A percentile compares a stretch with the other conserved stretches of the same genome.
These are phyloP conservation scores for Gautieria morchelliformis DNA, from an alignment of 768 basidiomycete genomes.

Conservation along the genomic window DNA sequence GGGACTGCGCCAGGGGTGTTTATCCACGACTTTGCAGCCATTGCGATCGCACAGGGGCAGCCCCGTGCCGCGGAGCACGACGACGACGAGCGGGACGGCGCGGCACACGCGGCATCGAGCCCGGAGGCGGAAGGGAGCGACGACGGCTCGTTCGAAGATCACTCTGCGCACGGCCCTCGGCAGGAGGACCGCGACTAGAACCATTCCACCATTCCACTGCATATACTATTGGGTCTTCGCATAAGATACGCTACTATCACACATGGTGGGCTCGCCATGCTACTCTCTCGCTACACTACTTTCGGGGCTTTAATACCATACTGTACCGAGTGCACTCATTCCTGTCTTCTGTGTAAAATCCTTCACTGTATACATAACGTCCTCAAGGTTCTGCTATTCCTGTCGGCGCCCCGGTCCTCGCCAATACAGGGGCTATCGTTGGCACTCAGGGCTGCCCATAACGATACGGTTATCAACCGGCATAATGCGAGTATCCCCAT, in stretches of 20 bases:
- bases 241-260: not conserved
- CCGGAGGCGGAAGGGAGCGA: not conserved
- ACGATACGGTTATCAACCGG: no score
- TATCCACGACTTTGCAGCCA: no score
- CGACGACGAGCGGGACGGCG: not conserved
- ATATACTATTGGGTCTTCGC: no score
- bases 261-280: not conserved
- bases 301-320: not conserved
- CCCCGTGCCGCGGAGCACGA: not conserved
- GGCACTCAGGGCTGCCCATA: no score
- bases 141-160: not conserved
- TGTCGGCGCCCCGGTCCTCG: no score
- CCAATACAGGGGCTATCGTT: no score
- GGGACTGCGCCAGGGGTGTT: not conserved
- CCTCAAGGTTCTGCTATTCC: no score
- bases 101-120: not conserved
- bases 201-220: not conserved
- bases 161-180: not conserved
- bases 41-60: no score
- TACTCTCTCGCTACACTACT: not conserved
- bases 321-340: not conserved
- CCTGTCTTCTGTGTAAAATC: not conserved
- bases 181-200: not conserved
- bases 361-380: constrained; percentile 2
- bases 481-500: no score